Conservation (phyloP, 1,284 basidiomycete species). For the Ustanciosporium gigantosporum region DNA sequence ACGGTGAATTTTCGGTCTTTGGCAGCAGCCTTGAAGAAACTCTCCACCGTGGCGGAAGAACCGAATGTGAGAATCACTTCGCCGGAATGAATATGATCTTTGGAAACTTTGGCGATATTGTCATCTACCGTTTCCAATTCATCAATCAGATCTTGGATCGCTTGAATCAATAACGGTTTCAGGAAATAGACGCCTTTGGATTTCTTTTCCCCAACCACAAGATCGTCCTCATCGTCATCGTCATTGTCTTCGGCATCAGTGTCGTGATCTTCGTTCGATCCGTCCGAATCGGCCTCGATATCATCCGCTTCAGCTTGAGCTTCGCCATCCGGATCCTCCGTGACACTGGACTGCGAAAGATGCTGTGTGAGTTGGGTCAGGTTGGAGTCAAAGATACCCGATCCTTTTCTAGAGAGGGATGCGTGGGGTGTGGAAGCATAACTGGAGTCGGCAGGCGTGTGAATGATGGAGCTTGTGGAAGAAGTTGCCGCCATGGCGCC, state of each 20-base stretch:
- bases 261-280: conserved; percentile 3
- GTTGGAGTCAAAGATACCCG: conserved; percentile 23
- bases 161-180: conserved; percentile 63
- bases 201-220: conserved; percentile 11
- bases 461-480: conserved; percentile 7
- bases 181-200: conserved; percentile 46
- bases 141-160: conserved; percentile 76
- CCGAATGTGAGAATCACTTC: conserved; percentile 96
- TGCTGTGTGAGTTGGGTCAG: conserved; percentile 10
- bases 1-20: conserved; percentile 92
- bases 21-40: conserved; percentile 86
- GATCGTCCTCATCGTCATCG: conserved; percentile 1
- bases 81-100: conserved; percentile 94
- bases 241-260: conserved; percentile 8
- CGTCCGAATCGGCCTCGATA: neutral
- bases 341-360: conserved; percentile 4
- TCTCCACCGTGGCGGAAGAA: conserved; percentile 84
- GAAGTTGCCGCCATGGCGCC: conserved; percentile 32
- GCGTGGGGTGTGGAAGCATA: conserved; percentile 25
- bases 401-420: conserved; percentile 26
- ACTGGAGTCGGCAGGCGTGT: conserved; percentile 21
- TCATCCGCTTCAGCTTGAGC: conserved; percentile 24
- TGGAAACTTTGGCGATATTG: conserved; percentile 89
- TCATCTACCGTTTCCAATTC: conserved; percentile 95
- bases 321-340: conserved; percentile 25